These are phyloP conservation scores for Colletotrichum sp. DNA, from an alignment of 2,329 filamentous ascomycete genomes.

Conservation along the genomic window DNA sequence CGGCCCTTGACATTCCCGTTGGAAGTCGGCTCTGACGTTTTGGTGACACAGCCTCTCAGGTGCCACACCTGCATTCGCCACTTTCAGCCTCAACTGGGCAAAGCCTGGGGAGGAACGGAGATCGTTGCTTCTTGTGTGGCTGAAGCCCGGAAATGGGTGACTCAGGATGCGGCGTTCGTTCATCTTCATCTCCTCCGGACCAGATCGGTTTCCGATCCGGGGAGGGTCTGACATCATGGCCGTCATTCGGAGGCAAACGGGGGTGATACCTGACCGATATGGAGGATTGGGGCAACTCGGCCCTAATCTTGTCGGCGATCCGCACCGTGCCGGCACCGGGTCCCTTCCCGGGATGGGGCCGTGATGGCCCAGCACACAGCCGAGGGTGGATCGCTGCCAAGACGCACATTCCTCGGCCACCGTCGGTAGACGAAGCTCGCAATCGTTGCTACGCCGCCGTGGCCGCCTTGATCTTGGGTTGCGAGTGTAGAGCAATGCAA, in stretches of 20 bases:
- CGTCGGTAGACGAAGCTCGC: background rate
- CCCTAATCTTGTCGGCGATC: background rate
- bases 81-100: background rate
- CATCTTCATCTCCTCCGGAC: background rate
- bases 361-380: background rate
- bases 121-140: background rate
- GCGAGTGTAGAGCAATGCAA: rapidly evolving
- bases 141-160: background rate
- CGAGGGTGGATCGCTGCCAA: background rate
- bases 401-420: background rate
- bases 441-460: background rate
- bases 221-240: background rate
- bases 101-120: background rate
- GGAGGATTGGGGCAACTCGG: background rate
- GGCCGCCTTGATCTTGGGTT: background rate
- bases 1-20: background rate
- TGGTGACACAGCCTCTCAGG: background rate
- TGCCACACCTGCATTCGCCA: background rate
- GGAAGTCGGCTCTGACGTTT: background rate
- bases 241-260: background rate
- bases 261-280: background rate
- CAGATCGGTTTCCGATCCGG: background rate
- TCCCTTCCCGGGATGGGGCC: background rate
- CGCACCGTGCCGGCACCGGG: background rate
- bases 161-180: background rate